A percentile compares a stretch with the other conserved stretches of the same genome.
These are phyloP conservation scores for Salmacisia buchloeana DNA, from an alignment of 1,284 basidiomycete species.

Conservation along the genomic window DNA sequence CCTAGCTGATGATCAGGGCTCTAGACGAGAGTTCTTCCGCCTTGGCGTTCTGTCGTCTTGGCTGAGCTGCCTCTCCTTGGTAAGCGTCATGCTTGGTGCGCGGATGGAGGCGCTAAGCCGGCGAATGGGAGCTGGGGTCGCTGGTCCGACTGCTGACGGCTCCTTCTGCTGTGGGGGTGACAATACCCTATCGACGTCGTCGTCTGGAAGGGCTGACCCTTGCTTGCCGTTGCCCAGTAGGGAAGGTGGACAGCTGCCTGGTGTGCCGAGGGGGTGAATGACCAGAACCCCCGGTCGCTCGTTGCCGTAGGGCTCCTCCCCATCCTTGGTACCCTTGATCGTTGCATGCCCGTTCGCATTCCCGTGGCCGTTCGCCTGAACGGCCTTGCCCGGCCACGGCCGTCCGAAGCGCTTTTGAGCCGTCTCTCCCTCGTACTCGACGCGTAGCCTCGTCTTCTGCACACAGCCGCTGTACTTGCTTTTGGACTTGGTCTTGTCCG, in stretches of 20 bases:
- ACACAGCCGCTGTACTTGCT: neutral
- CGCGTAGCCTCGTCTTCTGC: neutral
- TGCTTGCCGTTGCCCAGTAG: neutral
- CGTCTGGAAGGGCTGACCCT: too few relatives aligned
- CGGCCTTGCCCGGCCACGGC: neutral
- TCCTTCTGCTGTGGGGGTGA: neutral
- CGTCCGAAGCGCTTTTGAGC: neutral
- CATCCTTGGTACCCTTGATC: neutral
- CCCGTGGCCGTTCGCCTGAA: neutral
- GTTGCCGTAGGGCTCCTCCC: neutral
- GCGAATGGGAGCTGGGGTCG: neutral
- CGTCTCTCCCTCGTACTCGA: neutral
- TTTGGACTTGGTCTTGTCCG: neutral
- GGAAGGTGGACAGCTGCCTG: neutral
- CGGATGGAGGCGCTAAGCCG: neutral
- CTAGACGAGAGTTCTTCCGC: neutral
- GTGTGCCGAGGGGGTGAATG: neutral
- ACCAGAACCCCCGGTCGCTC: slow-evolving; percentile 1
- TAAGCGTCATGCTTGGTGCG: neutral
- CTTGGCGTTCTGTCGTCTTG: neutral
- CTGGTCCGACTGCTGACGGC: neutral
- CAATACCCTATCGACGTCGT: too few relatives aligned
- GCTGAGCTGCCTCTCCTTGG: neutral
- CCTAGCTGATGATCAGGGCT: neutral
- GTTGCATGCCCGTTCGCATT: neutral